Conservation (phyloP, 2,329 filamentous ascomycete genomes). For the Colletotrichum orbiculare region DNA sequence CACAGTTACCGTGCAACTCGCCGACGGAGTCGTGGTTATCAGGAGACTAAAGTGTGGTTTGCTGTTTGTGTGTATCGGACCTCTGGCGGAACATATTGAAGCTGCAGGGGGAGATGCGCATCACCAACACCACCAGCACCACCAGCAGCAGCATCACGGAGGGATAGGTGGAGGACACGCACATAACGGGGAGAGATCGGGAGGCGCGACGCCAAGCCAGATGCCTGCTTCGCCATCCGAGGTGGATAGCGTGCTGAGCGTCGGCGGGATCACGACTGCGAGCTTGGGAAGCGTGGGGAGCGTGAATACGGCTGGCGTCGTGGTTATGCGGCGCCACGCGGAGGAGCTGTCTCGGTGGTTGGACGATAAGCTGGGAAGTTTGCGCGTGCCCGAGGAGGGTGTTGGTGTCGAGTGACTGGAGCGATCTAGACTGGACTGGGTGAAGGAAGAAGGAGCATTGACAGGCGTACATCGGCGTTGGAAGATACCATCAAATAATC, state of each 20-base stretch:
- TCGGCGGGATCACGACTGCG: slow-evolving; percentile 56
- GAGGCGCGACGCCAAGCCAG: slow-evolving; percentile 42
- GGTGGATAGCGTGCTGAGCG: slow-evolving; percentile 59
- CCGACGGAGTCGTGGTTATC: slow-evolving; percentile 68
- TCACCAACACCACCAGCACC: slow-evolving; percentile 18
- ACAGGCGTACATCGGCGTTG: slow-evolving; percentile 30
- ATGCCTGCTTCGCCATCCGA: slow-evolving; percentile 52
- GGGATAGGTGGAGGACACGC: too few relatives aligned
- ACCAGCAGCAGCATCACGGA: slow-evolving; percentile 36
- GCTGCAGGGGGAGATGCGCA: slow-evolving; percentile 5
- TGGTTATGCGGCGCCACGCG: slow-evolving; percentile 65
- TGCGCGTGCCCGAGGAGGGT: slow-evolving; percentile 65
- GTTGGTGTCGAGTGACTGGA: slow-evolving; percentile 49
- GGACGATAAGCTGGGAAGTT: slow-evolving; percentile 67
- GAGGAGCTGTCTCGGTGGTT: slow-evolving; percentile 70
- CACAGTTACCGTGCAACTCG: slow-evolving; percentile 69
- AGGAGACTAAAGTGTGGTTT: slow-evolving; percentile 68
- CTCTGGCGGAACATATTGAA: slow-evolving; percentile 46
- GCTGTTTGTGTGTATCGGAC: slow-evolving; percentile 70
- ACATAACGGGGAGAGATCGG: slow-evolving; percentile 40
- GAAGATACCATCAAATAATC: slow-evolving; percentile 31
- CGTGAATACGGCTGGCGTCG: slow-evolving; percentile 57
- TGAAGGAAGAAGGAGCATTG: slow-evolving; percentile 2
- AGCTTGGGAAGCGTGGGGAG: slow-evolving; percentile 52
- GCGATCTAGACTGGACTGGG: not conserved